Conservation (phyloP, 805 yeast species). For the Candida maltosa region DNA sequence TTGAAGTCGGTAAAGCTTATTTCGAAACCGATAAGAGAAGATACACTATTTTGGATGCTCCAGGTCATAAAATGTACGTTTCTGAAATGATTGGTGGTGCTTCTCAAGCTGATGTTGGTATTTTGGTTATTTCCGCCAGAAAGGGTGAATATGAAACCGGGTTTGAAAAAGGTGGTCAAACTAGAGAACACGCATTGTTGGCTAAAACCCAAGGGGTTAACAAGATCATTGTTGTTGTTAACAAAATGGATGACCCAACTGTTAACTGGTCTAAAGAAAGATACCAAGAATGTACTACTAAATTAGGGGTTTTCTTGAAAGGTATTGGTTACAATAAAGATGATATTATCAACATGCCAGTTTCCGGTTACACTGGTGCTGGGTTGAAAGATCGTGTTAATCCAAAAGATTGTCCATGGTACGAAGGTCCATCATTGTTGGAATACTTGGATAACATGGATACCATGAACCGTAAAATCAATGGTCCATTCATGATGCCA, state of each 20-base stretch:
- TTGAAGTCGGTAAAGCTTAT: conserved; percentile 96
- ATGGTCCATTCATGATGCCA: conserved; percentile 97
- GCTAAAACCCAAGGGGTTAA: conserved; percentile 99
- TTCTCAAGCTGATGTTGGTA: conserved; percentile 98
- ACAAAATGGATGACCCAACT: conserved; percentile 98
- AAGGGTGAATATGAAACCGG: conserved; percentile 99
- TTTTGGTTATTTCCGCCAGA: conserved; percentile 95
- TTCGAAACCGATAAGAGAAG: conserved; percentile 98
- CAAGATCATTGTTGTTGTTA: conserved; percentile 87
- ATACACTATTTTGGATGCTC: conserved; percentile 97
- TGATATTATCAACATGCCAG: conserved; percentile 92
- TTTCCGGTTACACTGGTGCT: conserved; percentile 96
- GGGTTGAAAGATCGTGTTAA: conserved; percentile 86
- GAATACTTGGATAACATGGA: conserved; percentile 85
- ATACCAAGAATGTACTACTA: conserved; percentile 90
- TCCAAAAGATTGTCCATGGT: conserved; percentile 82
- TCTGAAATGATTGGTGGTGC: conserved; percentile 99
- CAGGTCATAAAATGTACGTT: conserved; percentile 98
- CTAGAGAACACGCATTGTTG: conserved; percentile 94
- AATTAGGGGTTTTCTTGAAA: conserved; percentile 72
- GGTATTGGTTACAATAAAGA: conserved; percentile 88
- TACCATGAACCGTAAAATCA: conserved; percentile 78
- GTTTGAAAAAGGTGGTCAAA: conserved; percentile 98
- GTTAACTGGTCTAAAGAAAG: conserved; percentile 95
- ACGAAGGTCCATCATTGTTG: conserved; percentile 84